Conservation (phyloP, 2,329 filamentous ascomycete species). For the Domatiomyces catenatus region DNA sequence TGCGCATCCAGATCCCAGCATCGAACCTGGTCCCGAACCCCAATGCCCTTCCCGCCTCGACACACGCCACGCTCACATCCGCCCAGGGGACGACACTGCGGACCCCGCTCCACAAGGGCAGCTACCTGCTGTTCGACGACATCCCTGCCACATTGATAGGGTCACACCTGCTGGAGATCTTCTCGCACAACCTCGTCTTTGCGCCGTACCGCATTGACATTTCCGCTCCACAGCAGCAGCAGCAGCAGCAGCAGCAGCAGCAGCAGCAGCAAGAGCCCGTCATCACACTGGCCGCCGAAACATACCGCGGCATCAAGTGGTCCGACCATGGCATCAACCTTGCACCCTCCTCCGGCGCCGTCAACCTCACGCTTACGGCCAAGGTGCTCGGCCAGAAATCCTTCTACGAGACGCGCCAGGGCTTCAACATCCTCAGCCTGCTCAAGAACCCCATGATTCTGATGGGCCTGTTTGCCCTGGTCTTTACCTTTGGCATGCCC, state of each 20-base stretch:
- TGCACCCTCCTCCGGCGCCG: slow-evolving; percentile 6
- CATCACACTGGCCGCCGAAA: slow-evolving; percentile 13
- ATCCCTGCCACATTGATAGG: slow-evolving; percentile 36
- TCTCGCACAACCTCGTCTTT: slow-evolving; percentile 60
- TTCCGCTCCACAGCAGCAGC: slow-evolving; percentile 5
- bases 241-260: slow-evolving; percentile 16
- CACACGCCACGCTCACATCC: slow-evolving; percentile 36
- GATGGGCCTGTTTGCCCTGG: slow-evolving; percentile 69
- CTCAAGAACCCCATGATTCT: slow-evolving; percentile 96
- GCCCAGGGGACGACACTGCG: slow-evolving; percentile 27
- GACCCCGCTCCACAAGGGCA: slow-evolving; percentile 27
- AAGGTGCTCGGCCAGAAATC: slow-evolving; percentile 48
- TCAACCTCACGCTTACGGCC: slow-evolving; percentile 43
- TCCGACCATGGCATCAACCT: slow-evolving; percentile 14
- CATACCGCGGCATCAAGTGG: slow-evolving; percentile 16
- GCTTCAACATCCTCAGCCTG: slow-evolving; percentile 63
- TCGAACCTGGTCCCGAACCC: slow-evolving; percentile 31
- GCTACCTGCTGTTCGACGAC: slow-evolving; percentile 62
- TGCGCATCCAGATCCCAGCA: slow-evolving; percentile 24
- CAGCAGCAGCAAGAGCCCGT: slow-evolving; percentile 25
- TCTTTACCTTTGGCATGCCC: slow-evolving; percentile 78
- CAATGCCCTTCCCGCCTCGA: slow-evolving; percentile 28
- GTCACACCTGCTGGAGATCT: slow-evolving; percentile 69
- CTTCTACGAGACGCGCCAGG: slow-evolving; percentile 60
- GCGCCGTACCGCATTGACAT: slow-evolving; percentile 69